Evolutionary conservation across 257 asterid genomes (phyloP).

Genomic region (Lycium ferocissimum): DNA sequence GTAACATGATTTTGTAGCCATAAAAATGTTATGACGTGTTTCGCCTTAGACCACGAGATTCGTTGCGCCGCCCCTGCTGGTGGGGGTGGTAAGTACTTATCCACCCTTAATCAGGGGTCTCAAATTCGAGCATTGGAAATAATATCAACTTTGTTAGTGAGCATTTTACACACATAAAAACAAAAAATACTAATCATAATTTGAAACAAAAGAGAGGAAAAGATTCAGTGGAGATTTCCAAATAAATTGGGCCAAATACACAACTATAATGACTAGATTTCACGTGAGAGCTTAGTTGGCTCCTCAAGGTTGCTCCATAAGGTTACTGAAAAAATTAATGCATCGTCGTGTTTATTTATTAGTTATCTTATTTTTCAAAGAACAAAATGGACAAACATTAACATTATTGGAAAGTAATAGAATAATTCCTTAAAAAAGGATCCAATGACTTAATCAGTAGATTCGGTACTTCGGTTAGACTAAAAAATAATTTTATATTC

Average conservation of each 20-base stretch:
- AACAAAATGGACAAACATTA: constrained; percentile 11
- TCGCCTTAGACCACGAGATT: no score
- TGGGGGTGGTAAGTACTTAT: no score
- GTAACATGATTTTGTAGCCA: background rate
- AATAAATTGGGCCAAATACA: background rate
- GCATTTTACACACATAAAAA: background rate
- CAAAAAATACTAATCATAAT: background rate
- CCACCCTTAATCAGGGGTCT: background rate
- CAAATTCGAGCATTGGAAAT: background rate
- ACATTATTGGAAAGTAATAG: background rate
- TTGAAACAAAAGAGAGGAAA: background rate
- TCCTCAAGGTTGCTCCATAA: background rate
- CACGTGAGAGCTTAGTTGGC: constrained; percentile 29
- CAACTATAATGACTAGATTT: background rate
- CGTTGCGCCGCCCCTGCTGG: no score
- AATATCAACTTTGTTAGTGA: background rate
- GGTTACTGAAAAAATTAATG: background rate
- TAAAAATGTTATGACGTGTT: background rate
- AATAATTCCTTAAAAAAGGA: background rate
- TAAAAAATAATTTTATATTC: background rate
- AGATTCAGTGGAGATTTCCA: background rate
- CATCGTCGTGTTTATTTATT: background rate
- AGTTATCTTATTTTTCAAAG: background rate
- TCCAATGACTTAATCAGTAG: constrained; percentile 1
- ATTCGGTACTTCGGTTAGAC: background rate